Base-by-base conservation (phyloP, 352 stramenopile species). In the Aphanomyces invadans region DNA sequence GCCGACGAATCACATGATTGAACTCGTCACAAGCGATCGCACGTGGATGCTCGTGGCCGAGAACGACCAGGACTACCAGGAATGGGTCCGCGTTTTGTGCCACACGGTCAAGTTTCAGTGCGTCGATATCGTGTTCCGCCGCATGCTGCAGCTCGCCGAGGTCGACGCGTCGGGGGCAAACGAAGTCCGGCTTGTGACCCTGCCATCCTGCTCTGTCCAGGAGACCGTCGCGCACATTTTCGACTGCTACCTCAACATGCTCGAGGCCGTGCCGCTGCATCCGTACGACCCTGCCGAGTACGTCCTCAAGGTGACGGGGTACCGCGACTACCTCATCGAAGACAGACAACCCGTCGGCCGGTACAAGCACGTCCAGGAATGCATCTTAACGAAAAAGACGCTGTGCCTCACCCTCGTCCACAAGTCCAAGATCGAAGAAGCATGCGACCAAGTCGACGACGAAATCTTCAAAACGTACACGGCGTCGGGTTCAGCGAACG, bases 181-280 rank as follows among this genome's bases (percentile, higher is more conserved):
- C 19, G 85, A 93, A 71, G 85, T 92, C 54, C 83, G 85, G 21
- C 90, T 93, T 81, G 83, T 90, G 44, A 87, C 90, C 28, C 77
- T 80, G 1, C 88, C 83, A 0, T 79, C 80, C 3, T 83, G 91
- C 71, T 92, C 85, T 0, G 83, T 93, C 23, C 79, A 83, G 7
- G 80, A 93, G 70, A 90, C 91, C 70, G 85, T 93, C 25, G 85
- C 90, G 76, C 81, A 90, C 54, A 92, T 93, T 26, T 93, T 93
- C 65, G 89, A 90, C 63, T 93, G 81, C 64, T 93, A 93, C 75
- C 85, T 88, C 65, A 79, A 89, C 63, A 77, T 76, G 17, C 69
- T 92, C 1, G 85, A 93, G 70, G 83, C 85, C 0, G 85, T 83
- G 0, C 83, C 85, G 7, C 70, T 93, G 62, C 73, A 73, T 48